phyloP scores from a whole-genome alignment of 129 eudicot species.

The Flaveria robusta region DNA sequence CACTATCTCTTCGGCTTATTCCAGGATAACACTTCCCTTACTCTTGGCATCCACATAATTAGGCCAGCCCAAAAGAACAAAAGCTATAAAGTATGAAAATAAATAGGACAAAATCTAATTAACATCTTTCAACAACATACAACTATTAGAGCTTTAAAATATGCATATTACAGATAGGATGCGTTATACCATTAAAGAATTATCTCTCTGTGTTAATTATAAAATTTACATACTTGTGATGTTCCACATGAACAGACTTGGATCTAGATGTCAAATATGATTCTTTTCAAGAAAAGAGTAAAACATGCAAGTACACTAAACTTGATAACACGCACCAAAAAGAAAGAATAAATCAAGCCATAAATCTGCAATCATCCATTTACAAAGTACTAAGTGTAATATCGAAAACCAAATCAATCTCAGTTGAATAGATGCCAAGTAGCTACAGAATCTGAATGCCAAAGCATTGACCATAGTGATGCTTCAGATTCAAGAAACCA shows the following conservation, averaged over 20 bases:
- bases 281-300: not conserved
- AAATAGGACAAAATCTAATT: conserved; percentile 8
- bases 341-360: not conserved
- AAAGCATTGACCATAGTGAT: not conserved
- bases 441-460: not conserved
- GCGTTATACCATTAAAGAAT: not conserved
- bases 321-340: conserved; percentile 8
- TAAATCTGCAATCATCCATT: conserved; percentile 18
- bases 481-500: conserved; percentile 23
- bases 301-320: conserved; percentile 10
- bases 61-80: conserved; percentile 15
- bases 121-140: conserved; percentile 8
- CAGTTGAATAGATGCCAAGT: conserved; percentile 20
- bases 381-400: not conserved
- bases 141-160: not conserved
- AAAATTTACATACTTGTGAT: not conserved
- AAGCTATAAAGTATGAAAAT: not conserved
- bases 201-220: not conserved
- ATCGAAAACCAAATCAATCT: not conserved
- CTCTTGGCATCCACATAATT: conserved; percentile 3
- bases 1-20: not conserved
- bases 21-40: conserved; percentile 9
- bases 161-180: not conserved
- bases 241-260: conserved; percentile 21
- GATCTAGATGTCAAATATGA: conserved; percentile 16